These are phyloP conservation scores for Tremellales sp. DNA, from an alignment of 1,284 basidiomycete species.

Conservation along the genomic window DNA sequence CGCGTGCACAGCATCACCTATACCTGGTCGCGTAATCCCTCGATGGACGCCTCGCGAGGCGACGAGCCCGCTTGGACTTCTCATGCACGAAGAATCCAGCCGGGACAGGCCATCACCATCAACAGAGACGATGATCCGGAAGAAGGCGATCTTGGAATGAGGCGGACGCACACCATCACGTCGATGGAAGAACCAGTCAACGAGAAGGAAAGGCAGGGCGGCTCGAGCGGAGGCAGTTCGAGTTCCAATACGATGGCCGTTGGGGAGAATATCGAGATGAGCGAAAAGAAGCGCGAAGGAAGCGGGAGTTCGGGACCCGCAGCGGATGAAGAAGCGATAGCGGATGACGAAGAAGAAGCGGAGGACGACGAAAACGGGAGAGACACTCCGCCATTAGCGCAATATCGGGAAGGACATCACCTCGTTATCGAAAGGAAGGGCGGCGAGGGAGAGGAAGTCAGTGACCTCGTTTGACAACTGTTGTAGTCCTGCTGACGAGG, in stretches of 20 bases:
- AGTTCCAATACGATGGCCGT: slow-evolving; percentile 22
- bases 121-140: slow-evolving; percentile 63
- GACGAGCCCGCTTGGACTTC: slow-evolving; percentile 69
- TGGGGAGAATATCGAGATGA: slow-evolving; percentile 32
- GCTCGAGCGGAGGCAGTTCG: slow-evolving; percentile 21
- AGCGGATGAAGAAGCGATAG: slow-evolving; percentile 40
- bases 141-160: slow-evolving; percentile 38
- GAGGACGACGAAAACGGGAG: slow-evolving; percentile 29
- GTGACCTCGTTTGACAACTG: slow-evolving; percentile 27
- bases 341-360: slow-evolving; percentile 13
- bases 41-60: slow-evolving; percentile 50
- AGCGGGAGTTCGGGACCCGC: slow-evolving; percentile 30
- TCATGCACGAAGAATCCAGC: slow-evolving; percentile 63
- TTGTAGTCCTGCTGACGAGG: background rate
- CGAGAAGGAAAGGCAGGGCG: slow-evolving; percentile 8
- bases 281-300: slow-evolving; percentile 20
- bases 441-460: slow-evolving; percentile 62
- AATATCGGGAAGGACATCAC: slow-evolving; percentile 68
- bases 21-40: slow-evolving; percentile 73
- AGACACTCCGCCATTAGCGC: slow-evolving; percentile 45
- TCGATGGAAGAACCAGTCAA: slow-evolving; percentile 13
- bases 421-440: slow-evolving; percentile 60
- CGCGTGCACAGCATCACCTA: slow-evolving; percentile 83
- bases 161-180: slow-evolving; percentile 17
- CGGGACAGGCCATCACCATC: slow-evolving; percentile 69